Base-by-base conservation (phyloP, 2,329 filamentous ascomycete species). In the Hypoxylon sp. region DNA sequence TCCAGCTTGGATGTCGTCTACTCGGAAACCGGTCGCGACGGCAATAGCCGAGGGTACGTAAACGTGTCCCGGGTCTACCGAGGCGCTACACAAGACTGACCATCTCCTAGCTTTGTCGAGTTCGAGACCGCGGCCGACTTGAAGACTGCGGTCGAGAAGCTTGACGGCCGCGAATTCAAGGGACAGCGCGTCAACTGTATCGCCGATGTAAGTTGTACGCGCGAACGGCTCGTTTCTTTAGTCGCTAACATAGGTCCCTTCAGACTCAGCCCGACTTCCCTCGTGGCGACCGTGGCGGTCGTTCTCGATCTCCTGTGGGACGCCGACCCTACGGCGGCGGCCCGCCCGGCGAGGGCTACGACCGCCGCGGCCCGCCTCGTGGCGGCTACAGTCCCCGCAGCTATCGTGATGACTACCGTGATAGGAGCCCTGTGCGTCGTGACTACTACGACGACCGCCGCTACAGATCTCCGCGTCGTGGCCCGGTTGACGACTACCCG, bases 1-100 rank as follows among this genome's bases (percentile, higher is more conserved):
- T 96, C 94, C 76, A 92, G 92, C 77, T 86, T 97, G 77, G 95
- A 98, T 76, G 95, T 99, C 66, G 95, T 99, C 72, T 99, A 97
- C 77, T 97, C 93, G 66, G 95, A 99, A 80, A 96, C 96, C 60
- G 89, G 88, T 70, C 92, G 94, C 71, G 93, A 96, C 74, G 90
- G 89, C 67, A 92, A 96, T 75, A 92, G 92, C 66, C 91, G 90
- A 85, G 94, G 94, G 92, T 97, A 78, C 78, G 89, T 82, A 7
- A 15, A 46, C 13, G 17, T 17, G n/a, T 29, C 18, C 17, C 9
- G n/a, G 13, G 3, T 60, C 43, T 58, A 35, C 24, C 17, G 18
- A 37, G n/a, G 37, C 41, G 47, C 64, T 63, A 37, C 63, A 55
- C 35, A 48, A 41, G 40, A 50, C 11, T 24, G 15, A 29, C 10